These are phyloP conservation scores for Scolecobasidium constrictum DNA, from an alignment of 2,329 filamentous ascomycete genomes.

Conservation along the genomic window DNA sequence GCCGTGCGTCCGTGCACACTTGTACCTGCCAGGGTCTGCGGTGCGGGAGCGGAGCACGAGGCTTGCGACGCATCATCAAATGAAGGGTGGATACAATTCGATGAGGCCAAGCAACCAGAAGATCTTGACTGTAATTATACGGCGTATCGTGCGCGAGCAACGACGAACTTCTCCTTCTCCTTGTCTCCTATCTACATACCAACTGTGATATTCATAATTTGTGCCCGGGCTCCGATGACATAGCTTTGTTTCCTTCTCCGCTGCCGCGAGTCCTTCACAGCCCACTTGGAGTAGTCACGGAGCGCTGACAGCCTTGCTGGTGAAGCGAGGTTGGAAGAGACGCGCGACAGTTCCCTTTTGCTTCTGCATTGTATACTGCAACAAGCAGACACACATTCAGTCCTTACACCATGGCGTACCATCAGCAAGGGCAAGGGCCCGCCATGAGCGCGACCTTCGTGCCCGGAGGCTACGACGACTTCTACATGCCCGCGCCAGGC, in stretches of 20 bases:
- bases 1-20: too few relatives aligned
- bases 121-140: neutral
- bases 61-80: neutral
- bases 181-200: too few relatives aligned
- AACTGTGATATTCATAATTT: neutral
- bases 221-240: neutral
- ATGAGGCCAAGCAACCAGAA: neutral
- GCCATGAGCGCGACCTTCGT: conserved; percentile 52
- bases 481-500: conserved; percentile 45
- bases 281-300: neutral
- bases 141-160: neutral
- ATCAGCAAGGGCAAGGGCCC: conserved; percentile 2
- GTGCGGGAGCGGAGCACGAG: too few relatives aligned
- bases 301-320: neutral
- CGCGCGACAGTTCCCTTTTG: neutral
- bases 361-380: neutral
- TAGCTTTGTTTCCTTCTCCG: neutral
- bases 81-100: neutral
- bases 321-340: neutral
- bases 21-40: neutral
- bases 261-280: neutral
- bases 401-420: conserved; percentile 7
- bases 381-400: neutral
- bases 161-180: neutral
- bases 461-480: conserved; percentile 57